Conservation (phyloP, 2,329 filamentous ascomycete species). For the Amphichorda felina region DNA sequence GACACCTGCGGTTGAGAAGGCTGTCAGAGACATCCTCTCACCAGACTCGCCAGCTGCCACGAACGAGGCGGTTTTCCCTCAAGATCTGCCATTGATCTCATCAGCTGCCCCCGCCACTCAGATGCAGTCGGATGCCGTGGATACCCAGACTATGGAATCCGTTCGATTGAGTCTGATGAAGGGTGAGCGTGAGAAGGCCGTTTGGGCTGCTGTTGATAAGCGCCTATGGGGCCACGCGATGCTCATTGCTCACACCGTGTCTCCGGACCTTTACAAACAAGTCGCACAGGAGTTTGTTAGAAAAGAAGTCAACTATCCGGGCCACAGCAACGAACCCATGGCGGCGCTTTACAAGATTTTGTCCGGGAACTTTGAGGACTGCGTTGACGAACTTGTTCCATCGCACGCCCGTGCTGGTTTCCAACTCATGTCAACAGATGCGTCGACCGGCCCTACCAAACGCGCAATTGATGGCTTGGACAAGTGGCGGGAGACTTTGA, state of each 20-base stretch:
- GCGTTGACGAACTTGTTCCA: constrained; percentile 89
- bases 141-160: constrained; percentile 56
- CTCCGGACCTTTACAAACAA: constrained; percentile 77
- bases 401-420: constrained; percentile 84
- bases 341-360: constrained; percentile 89
- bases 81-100: neutral
- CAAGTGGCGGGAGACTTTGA: constrained; percentile 86
- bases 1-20: constrained; percentile 56
- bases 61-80: constrained; percentile 12
- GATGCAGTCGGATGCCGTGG: constrained; percentile 52
- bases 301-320: constrained; percentile 78
- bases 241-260: constrained; percentile 70
- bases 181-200: constrained; percentile 81
- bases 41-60: constrained; percentile 30
- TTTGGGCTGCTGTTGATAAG: constrained; percentile 88
- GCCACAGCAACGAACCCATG: constrained; percentile 73
- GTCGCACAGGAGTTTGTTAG: constrained; percentile 92
- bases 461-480: constrained; percentile 78
- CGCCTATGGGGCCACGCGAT: constrained; percentile 94
- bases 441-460: constrained; percentile 43
- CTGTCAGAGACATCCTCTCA: constrained; percentile 63
- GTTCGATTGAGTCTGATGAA: constrained; percentile 62
- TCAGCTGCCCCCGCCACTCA: constrained; percentile 12
- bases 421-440: constrained; percentile 73
- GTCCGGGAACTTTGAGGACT: constrained; percentile 88